Evolutionary conservation across 768 basidiomycete genomes (phyloP), one percentile per base, ranked within the genome.

Genomic region (Hygrophoropsis aurantiaca): DNA sequence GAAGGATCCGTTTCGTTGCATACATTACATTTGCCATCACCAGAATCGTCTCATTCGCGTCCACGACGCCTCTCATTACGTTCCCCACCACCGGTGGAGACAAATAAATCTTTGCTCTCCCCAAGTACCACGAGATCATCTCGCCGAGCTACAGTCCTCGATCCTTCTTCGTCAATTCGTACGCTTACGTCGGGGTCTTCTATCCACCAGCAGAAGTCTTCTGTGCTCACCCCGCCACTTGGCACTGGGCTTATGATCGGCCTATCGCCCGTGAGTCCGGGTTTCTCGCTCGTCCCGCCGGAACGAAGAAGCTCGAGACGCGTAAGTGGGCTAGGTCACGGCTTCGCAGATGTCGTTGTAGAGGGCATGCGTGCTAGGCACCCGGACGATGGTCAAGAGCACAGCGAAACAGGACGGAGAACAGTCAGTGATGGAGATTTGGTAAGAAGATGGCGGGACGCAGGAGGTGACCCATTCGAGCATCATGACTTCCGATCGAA

Each of bases 211-310:
- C 54, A 37, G 37, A 39, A 30, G 20, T 33, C 23, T 15, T 32
- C 33, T 20, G 46, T 46, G 32, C 51, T 58, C 23, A 49, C 60
- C 11, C 44, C 56, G 25, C 52, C 51, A 40, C 46, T 53, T 33
- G 54, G 62, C 7, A 53, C 58, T 4, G 87, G 85, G 6, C 82
- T 90, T 67, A 82, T 84, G 54, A 88, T 90, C 53, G 87, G 87
- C 4, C 58, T 90, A 33, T 86, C 85, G 20, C 84, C 87, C 13
- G 68, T 84, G 45, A 86, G 84, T 56, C 87, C 87, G 25, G 87
- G 87, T n/a, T 90, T 89, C 55, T 72, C 76, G n/a, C 74, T 87
- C 38, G 71, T 81, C 43, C 84, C 84, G 18, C 62, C 68, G 39
- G 75, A 79, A 53, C 65, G 81, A 55, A 66, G 77, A 52, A 46